Base-by-base conservation (phyloP, 139 green algal genomes). In the Zygnema circumcarinatum region DNA sequence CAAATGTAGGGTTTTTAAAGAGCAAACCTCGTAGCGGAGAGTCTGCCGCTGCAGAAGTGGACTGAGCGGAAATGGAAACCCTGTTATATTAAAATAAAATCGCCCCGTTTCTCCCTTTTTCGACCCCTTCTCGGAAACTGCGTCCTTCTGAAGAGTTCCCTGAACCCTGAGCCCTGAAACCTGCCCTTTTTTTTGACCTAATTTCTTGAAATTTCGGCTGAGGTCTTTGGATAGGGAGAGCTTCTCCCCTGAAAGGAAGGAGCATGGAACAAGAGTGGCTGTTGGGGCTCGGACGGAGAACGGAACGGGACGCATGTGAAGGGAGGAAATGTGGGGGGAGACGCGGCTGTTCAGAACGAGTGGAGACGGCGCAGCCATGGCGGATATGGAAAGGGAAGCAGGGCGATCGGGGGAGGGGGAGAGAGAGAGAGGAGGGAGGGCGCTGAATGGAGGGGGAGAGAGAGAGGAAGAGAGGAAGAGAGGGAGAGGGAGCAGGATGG, bases 21-120 rank as follows among this genome's bases (percentile, higher is more conserved):
- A 29, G 78, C 38, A 29, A 54, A 96, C 94, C 94, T 97, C 94
- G 36, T 90, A 90, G 29, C 94, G 85, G 16, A 96, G 67, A 32
- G 95, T 97, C 1, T 90, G 89, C 20, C 95, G 80, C 2, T 89
- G 75, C 67, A 96, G 92, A 82, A 94, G 91, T 38, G 96, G 95
- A 0, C 96, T 95, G 38, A 98, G 85, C 0, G 96, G 96, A 67
- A 98, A 98, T 1, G 96, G 96, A 74, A 97, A 98, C 0, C 96
- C 95, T 1, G 95, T 98, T 38, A 97, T 21, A 41, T 89, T 89
- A 56, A 89, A 76, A 78, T 89, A 89, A 3, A 35, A 39, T 39
- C 81, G 36, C 56, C 81, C 81, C 16, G 7, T 62, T 25, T 16
- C 16, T 62, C 16, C 16, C 7, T 7, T 62, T 25, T 62, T 62